A percentile compares a stretch with the other conserved stretches of the same genome.
These are phyloP conservation scores for Chytriomyces sp. DNA, from an alignment of 192 early-diverging fungal species.

Conservation along the genomic window DNA sequence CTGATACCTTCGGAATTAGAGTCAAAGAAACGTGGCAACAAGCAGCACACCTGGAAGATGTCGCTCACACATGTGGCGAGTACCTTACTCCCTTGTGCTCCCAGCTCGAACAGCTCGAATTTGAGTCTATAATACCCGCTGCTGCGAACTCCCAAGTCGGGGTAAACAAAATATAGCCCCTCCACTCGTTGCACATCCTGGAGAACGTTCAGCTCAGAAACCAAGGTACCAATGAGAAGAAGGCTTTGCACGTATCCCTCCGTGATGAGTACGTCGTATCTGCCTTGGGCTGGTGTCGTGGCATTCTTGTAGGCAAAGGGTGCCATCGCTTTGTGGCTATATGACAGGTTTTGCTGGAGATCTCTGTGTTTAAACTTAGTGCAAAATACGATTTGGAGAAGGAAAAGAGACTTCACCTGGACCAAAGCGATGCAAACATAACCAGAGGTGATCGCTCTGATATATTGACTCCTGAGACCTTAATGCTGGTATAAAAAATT, in stretches of 20 bases:
- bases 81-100: neutral
- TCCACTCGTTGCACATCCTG: neutral
- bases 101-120: neutral
- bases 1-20: no score
- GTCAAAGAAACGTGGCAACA: no score
- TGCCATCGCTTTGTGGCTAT: conserved; percentile 10
- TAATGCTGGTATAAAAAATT: neutral
- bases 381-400: neutral
- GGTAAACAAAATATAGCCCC: neutral
- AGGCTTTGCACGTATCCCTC: neutral
- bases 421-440: neutral
- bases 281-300: neutral
- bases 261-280: no score
- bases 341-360: neutral
- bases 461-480: neutral
- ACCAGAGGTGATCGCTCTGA: neutral
- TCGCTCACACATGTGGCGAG: conserved; percentile 29
- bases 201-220: neutral
- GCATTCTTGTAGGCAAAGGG: neutral
- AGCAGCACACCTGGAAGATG: no score
- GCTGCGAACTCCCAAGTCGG: neutral
- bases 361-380: neutral
- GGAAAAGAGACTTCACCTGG: neutral
- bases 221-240: neutral
- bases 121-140: neutral